Evolutionary conservation across 1,284 basidiomycete genomes (phyloP), one percentile per base, ranked within the genome.

Genomic region (Pisolithus thermaeus): DNA sequence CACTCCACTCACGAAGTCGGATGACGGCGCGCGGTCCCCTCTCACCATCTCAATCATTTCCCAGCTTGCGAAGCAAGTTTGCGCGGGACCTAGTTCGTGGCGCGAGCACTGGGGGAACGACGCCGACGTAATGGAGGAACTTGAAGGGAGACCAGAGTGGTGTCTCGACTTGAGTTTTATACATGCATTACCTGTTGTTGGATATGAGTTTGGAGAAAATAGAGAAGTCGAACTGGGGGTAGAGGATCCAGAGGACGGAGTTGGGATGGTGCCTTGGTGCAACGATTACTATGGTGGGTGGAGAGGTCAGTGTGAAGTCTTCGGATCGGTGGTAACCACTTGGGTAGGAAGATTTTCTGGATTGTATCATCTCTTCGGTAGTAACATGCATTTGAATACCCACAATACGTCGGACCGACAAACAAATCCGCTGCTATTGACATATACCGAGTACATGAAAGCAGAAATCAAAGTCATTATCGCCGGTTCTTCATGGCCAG

Each of bases 131-230:
- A 80, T 95, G 71, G 76, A 72, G 0, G 94, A 97, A 64, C 74
- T 98, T 11, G 74, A 83, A 49, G 90, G 78, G 50, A 76, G 93
- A 11, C 94, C 96, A 0, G 96, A 98, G 73, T 92, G 87, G 74
- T 99, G 96, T 70, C 78, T 98, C 44, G 96, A 99, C 70, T 69
- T 98, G 63, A 97, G 92, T 35, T 99, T 95, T 68, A 93, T 96
- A 92, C 84, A 97, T 65, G 86, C 82, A 35, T 69, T 99, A 54
- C 71, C 98, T 49, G 78, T 87, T 52, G 75, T 95, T 0, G 84
- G 90, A 45, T 92, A 95, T 70, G 92, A 93, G 73, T 84, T 96
- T 64, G 73, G 70, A 22, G 82, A 80, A 38, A 74, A 72, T 37
- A 70, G 90, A 56, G 76, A 83, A 58, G 79, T 95, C 37, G 74